Evolutionary conservation across 768 basidiomycete species (phyloP).

Genomic region (Naganishia kalamii): DNA sequence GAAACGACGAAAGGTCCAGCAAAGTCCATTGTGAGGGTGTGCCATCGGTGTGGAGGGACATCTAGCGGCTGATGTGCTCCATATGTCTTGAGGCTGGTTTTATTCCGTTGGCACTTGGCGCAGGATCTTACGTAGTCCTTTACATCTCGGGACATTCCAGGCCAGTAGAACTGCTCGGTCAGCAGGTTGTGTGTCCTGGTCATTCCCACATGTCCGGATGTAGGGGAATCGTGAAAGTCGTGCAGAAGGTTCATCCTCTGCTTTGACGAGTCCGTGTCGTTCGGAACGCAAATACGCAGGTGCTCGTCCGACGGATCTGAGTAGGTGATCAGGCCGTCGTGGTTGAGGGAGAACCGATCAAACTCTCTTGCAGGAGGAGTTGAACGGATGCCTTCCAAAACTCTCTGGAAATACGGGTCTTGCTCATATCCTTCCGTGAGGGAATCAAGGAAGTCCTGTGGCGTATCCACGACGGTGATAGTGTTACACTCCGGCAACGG

Average conservation of each 20-base stretch:
- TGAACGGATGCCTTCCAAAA: too few relatives aligned
- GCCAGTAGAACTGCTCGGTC: constrained; percentile 50
- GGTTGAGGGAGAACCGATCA: background rate
- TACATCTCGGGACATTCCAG: constrained; percentile 34
- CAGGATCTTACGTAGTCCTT: constrained; percentile 46
- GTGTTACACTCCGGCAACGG: background rate
- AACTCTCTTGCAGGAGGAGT: background rate
- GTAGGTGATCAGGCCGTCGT: background rate
- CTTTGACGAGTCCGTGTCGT: background rate
- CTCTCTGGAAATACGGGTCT: background rate
- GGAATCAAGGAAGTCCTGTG: background rate
- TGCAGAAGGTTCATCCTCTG: constrained; percentile 27
- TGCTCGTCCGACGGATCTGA: background rate
- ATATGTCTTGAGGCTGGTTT: constrained; percentile 27
- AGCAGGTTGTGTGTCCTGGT: constrained; percentile 45
- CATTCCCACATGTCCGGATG: constrained; percentile 50
- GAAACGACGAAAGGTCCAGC: too few relatives aligned
- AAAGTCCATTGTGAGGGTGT: constrained; percentile 18
- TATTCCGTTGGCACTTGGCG: constrained; percentile 45
- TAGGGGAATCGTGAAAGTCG: constrained; percentile 46
- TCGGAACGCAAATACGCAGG: constrained; percentile 23
- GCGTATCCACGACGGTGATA: background rate
- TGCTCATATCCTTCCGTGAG: background rate
- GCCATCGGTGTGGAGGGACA: constrained; percentile 14
- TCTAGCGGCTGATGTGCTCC: background rate